A percentile compares a stretch with the other conserved stretches of the same genome.
phyloP scores from a whole-genome alignment of 2,329 filamentous ascomycete genomes.

The Aspergillus terreus region DNA sequence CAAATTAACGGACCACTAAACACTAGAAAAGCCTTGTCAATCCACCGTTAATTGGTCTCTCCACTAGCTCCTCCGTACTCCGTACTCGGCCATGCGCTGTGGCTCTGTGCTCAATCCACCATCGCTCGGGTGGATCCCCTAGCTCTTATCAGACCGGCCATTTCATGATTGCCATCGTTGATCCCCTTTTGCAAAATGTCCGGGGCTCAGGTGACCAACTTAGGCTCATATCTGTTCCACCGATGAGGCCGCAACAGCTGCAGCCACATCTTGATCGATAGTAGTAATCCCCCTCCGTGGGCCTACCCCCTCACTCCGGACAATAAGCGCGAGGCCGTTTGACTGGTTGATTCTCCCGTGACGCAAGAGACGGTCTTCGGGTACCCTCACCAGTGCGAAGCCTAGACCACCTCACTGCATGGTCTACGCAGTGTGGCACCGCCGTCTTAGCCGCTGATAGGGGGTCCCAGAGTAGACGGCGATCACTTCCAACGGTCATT shows the following conservation, averaged over 20 bases:
- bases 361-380: not conserved
- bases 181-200: slow-evolving; percentile 13
- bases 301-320: slow-evolving; percentile 6
- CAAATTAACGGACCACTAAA: not conserved
- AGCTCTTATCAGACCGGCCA: slow-evolving; percentile 14
- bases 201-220: slow-evolving; percentile 15
- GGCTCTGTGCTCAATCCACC: slow-evolving; percentile 4
- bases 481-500: slow-evolving; percentile 11
- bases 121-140: slow-evolving; percentile 9
- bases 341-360: not conserved
- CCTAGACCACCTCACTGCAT: slow-evolving; percentile 2
- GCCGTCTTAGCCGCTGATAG: slow-evolving; percentile 3
- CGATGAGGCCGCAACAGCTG: slow-evolving; percentile 15
- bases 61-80: not conserved
- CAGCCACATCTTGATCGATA: slow-evolving; percentile 27
- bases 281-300: not conserved
- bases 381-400: not conserved
- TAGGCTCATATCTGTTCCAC: slow-evolving; percentile 15
- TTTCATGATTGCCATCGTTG: slow-evolving; percentile 7
- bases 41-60: slow-evolving; percentile 5
- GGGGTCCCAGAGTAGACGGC: not conserved
- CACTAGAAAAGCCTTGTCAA: slow-evolving; percentile 7
- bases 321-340: slow-evolving; percentile 9
- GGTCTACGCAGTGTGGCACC: slow-evolving; percentile 2
- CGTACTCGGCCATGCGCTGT: slow-evolving; percentile 4